A percentile compares a stretch with the other conserved stretches of the same genome.
phyloP scores from a whole-genome alignment of 192 early-diverging fungal genomes.

The Powellomyces hirtus region DNA sequence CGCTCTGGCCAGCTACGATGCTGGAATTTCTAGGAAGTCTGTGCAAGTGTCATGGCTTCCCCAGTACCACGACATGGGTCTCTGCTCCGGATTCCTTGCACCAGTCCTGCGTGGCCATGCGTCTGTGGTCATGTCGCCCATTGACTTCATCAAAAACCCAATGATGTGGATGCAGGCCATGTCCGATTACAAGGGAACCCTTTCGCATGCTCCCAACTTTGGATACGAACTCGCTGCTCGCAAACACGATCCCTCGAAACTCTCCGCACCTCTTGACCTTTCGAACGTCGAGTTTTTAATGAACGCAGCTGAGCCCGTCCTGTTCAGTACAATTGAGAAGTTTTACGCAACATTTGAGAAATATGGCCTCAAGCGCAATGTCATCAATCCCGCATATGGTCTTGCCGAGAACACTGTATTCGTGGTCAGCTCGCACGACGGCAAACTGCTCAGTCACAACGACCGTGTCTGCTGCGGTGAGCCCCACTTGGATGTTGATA shows the following conservation, averaged over 20 bases:
- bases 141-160: neutral
- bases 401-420: neutral
- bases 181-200: neutral
- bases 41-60: neutral
- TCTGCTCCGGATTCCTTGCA: neutral
- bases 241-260: neutral
- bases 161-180: neutral
- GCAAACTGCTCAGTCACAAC: neutral
- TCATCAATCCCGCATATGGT: neutral
- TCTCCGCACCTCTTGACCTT: neutral
- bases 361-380: neutral
- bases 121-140: neutral
- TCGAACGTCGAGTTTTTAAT: neutral
- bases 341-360: neutral
- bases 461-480: neutral
- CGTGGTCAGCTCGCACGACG: neutral
- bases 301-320: neutral
- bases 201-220: neutral
- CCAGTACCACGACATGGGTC: neutral
- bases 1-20: neutral
- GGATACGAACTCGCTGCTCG: neutral
- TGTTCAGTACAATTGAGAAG: neutral
- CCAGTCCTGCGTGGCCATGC: neutral
- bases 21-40: neutral
- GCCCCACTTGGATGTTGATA: neutral